A percentile compares a stretch with the other conserved stretches of the same genome.
Conservation (phyloP, 164 flowering plant species). For the Liriodendron chinense region DNA sequence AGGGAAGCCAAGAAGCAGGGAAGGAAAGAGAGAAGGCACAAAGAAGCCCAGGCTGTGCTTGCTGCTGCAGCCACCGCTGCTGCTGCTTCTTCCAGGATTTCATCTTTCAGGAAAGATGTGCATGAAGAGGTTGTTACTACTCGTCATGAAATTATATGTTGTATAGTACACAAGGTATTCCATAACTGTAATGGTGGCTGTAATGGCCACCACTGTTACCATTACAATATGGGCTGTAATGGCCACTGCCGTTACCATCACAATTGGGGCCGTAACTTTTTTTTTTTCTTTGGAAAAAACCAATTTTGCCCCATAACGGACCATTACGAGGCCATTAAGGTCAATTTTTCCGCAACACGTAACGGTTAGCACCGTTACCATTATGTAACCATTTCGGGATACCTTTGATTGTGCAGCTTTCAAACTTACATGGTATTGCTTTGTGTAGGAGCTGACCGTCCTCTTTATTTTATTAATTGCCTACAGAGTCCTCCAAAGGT, state of each 20-base stretch:
- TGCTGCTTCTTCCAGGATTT: constrained; percentile 80
- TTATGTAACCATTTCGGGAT: too few species aligned
- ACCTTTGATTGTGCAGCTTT: neutral
- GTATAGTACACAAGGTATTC: too few species aligned
- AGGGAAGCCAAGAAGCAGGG: constrained; percentile 87
- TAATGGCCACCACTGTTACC: too few species aligned
- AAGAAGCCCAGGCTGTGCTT: constrained; percentile 89
- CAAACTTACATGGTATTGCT: neutral
- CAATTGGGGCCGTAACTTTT: too few species aligned
- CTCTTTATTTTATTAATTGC: constrained; percentile 1
- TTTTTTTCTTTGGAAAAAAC: too few species aligned
- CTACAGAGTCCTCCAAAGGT: constrained; percentile 45
- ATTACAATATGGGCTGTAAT: too few species aligned
- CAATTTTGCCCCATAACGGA: too few species aligned
- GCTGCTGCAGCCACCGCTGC: constrained; percentile 99
- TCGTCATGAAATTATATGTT: constrained; percentile 45
- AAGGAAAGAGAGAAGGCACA: constrained; percentile 80
- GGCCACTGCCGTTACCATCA: too few species aligned
- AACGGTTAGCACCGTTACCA: too few species aligned
- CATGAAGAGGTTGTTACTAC: constrained; percentile 50
- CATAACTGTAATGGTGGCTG: too few species aligned
- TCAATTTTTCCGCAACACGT: too few species aligned
- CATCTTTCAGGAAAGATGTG: constrained; percentile 77
- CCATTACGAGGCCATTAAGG: too few species aligned
- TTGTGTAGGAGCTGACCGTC: neutral